phyloP scores from a whole-genome alignment of 768 basidiomycete genomes.

The Solioccasus polychromus region DNA sequence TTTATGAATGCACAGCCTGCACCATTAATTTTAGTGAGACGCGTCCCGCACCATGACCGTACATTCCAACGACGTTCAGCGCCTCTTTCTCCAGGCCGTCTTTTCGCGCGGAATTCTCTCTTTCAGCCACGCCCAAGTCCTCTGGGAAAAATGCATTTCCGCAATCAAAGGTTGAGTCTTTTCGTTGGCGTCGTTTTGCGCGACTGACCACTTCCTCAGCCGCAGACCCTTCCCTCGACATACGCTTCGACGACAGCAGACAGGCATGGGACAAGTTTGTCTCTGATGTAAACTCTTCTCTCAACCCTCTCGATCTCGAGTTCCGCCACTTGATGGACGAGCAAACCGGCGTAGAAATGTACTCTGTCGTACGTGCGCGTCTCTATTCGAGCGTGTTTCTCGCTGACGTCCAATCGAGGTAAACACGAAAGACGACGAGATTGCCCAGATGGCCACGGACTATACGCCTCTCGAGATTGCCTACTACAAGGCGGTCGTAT shows the following conservation, averaged over 20 bases:
- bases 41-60: slow-evolving; percentile 34
- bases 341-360: slow-evolving; percentile 58
- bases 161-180: slow-evolving; percentile 58
- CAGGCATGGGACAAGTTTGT: slow-evolving; percentile 63
- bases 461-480: slow-evolving; percentile 77
- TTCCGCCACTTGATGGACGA: slow-evolving; percentile 66
- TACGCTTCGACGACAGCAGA: slow-evolving; percentile 39
- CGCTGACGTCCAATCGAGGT: slow-evolving; percentile 44
- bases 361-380: slow-evolving; percentile 55
- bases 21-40: neutral
- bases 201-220: slow-evolving; percentile 35
- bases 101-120: slow-evolving; percentile 70
- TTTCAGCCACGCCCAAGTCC: slow-evolving; percentile 55
- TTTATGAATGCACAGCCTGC: too few species aligned
- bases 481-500: slow-evolving; percentile 80
- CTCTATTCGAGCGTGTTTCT: neutral
- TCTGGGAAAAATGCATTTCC: slow-evolving; percentile 67
- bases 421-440: slow-evolving; percentile 75
- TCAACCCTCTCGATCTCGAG: slow-evolving; percentile 73
- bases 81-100: slow-evolving; percentile 76
- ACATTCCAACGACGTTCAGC: slow-evolving; percentile 61
- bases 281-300: slow-evolving; percentile 51
- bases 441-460: slow-evolving; percentile 83
- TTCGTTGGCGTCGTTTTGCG: neutral
- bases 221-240: slow-evolving; percentile 48